Percentiles rank a stretch among this genome's conserved stretches.
Evolutionary conservation across 345 rosid species (phyloP).

Genomic region (Gossypium arboreum): DNA sequence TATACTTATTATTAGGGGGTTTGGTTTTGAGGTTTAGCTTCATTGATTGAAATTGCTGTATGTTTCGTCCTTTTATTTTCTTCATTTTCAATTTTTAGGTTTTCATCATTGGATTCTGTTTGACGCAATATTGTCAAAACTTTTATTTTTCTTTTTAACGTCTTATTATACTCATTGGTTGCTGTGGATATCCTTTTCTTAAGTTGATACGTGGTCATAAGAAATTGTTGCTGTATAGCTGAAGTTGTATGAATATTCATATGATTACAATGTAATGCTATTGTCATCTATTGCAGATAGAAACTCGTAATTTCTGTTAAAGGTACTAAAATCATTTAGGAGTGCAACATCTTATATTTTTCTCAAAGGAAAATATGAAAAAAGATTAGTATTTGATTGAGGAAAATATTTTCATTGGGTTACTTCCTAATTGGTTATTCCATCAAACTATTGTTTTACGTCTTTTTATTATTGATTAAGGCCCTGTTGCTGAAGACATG

Average conservation of each 20-base stretch:
- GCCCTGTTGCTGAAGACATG: constrained; percentile 64
- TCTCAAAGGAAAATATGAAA: neutral
- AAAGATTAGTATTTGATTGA: neutral
- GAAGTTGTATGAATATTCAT: neutral
- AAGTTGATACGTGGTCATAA: neutral
- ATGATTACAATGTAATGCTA: neutral
- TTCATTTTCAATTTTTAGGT: neutral
- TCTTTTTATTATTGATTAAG: constrained; percentile 1
- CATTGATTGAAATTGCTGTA: neutral
- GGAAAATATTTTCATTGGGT: neutral
- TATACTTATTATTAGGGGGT: neutral
- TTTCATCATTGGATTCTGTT: neutral
- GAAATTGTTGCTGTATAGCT: neutral
- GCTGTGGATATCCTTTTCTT: neutral
- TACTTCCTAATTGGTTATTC: neutral
- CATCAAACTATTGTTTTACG: neutral
- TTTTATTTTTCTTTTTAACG: neutral
- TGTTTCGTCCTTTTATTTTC: neutral
- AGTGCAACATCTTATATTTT: neutral
- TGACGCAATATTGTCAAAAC: neutral
- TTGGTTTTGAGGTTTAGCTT: neutral
- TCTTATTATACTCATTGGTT: neutral
- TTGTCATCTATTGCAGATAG: neutral
- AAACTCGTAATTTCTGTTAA: neutral
- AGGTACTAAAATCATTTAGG: neutral